Conservation (phyloP, 768 basidiomycete genomes). For the Naganishia vaughanmartiniae region DNA sequence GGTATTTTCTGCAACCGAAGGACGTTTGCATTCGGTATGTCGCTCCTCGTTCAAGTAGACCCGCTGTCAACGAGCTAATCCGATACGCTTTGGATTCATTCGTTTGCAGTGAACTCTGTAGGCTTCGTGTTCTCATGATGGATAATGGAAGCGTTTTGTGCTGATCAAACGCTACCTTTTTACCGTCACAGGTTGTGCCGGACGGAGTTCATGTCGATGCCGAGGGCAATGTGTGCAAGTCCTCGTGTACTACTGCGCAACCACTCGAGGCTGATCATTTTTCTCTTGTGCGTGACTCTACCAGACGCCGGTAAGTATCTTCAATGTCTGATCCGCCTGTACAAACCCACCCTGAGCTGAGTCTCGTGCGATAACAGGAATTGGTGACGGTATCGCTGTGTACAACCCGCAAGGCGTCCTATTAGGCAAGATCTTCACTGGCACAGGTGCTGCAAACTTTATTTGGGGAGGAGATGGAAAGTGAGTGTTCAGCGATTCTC, state of each 20-base stretch:
- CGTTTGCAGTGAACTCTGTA: conserved; percentile 17
- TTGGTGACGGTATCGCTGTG: conserved; percentile 44
- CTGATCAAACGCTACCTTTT: background rate
- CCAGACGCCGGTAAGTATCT: conserved; percentile 19
- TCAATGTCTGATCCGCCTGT: background rate
- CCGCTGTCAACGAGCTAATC: background rate
- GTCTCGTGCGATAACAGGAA: background rate
- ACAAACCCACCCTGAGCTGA: background rate
- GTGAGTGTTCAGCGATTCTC: background rate
- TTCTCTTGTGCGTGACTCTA: conserved; percentile 32
- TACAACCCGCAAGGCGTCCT: conserved; percentile 44
- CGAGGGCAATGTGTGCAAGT: conserved; percentile 44
- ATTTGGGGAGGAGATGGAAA: conserved; percentile 22
- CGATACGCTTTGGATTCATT: background rate
- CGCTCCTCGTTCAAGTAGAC: conserved; percentile 40
- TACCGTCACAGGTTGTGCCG: conserved; percentile 15
- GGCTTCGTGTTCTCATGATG: background rate
- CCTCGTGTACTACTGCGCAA: background rate
- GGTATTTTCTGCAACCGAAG: conserved; percentile 40
- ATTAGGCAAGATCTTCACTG: conserved; percentile 49
- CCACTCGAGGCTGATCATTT: too few relatives aligned
- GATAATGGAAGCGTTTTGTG: background rate
- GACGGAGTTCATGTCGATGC: conserved; percentile 43
- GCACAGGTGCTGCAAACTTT: conserved; percentile 43
- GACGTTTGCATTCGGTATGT: conserved; percentile 43